These are phyloP conservation scores for Blepharisma stoltei DNA, from an alignment of 73 alveolate genomes.

Conservation along the genomic window DNA sequence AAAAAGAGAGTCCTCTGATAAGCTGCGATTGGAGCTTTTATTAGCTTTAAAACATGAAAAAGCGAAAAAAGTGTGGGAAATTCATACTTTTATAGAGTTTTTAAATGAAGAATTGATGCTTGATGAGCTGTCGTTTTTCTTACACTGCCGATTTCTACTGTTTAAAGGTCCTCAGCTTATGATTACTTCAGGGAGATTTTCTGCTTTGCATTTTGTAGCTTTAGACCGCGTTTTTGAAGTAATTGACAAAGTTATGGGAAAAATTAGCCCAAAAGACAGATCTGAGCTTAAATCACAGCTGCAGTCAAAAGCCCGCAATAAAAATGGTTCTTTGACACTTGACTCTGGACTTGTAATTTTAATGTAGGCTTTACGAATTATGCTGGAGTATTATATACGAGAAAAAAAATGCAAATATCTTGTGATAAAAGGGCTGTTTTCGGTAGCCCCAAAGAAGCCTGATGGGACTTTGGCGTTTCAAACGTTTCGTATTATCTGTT, in stretches of 20 bases:
- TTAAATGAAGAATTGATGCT: slow-evolving; percentile 55
- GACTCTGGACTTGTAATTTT: slow-evolving; percentile 26
- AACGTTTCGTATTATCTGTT: not conserved
- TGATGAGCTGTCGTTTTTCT: slow-evolving; percentile 68
- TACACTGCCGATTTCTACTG: slow-evolving; percentile 64
- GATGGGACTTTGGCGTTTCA: not conserved
- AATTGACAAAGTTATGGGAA: slow-evolving; percentile 48
- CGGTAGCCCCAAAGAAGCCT: slow-evolving; percentile 9
- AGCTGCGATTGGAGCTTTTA: slow-evolving; percentile 50
- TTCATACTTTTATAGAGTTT: slow-evolving; percentile 68
- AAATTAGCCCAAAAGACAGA: slow-evolving; percentile 5
- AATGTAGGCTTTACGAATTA: slow-evolving; percentile 34
- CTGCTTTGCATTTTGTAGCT: slow-evolving; percentile 46
- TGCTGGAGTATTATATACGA: slow-evolving; percentile 15
- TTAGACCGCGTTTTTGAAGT: slow-evolving; percentile 44
- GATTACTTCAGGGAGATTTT: slow-evolving; percentile 43
- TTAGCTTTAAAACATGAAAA: slow-evolving; percentile 54
- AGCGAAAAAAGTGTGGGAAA: slow-evolving; percentile 63
- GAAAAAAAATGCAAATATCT: not conserved
- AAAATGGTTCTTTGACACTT: not conserved
- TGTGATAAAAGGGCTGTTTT: not conserved
- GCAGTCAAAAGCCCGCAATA: not conserved
- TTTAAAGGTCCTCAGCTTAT: slow-evolving; percentile 69
- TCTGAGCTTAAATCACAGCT: not conserved
- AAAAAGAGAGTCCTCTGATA: slow-evolving; percentile 59